These are phyloP conservation scores for Dictyostelium brefeldianum DNA, from an alignment of 78 protist genomes.

Conservation along the genomic window DNA sequence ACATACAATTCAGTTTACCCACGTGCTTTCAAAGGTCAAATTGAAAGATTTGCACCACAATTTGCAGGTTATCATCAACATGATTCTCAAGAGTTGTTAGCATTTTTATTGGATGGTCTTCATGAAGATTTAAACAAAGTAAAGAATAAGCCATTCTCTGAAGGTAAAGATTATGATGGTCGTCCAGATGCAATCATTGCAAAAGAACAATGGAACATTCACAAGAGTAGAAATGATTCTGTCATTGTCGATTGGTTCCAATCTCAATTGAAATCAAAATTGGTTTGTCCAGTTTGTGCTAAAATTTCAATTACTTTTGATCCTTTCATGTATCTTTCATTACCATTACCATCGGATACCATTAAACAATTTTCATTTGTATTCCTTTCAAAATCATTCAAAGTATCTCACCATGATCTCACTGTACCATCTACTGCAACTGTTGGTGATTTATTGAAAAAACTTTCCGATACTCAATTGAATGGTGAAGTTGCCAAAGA, in stretches of 20 bases:
- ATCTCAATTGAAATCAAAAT: conserved; percentile 68
- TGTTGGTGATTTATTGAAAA: neutral
- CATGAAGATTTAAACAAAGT: conserved; percentile 96
- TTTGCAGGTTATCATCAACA: conserved; percentile 92
- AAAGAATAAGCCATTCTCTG: conserved; percentile 78
- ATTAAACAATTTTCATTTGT: neutral
- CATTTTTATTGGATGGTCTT: conserved; percentile 87
- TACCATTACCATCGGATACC: conserved; percentile 88
- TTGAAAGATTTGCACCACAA: conserved; percentile 86
- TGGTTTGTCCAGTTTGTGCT: conserved; percentile 81
- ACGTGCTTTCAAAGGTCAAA: conserved; percentile 71
- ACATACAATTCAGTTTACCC: conserved; percentile 53
- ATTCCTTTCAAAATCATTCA: neutral
- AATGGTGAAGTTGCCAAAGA: neutral
- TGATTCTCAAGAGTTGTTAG: conserved; percentile 90
- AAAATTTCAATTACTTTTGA: conserved; percentile 88
- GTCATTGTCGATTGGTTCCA: conserved; percentile 89
- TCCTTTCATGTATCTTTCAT: conserved; percentile 92
- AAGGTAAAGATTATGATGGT: conserved; percentile 63
- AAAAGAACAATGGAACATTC: conserved; percentile 85
- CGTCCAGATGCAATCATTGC: conserved; percentile 76
- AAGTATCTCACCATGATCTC: neutral
- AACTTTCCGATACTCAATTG: neutral
- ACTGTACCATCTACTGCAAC: neutral
- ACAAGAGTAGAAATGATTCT: conserved; percentile 81